A percentile compares a stretch with the other conserved stretches of the same genome.
Evolutionary conservation across 768 basidiomycete species (phyloP).

Genomic region (Suillus plorans): DNA sequence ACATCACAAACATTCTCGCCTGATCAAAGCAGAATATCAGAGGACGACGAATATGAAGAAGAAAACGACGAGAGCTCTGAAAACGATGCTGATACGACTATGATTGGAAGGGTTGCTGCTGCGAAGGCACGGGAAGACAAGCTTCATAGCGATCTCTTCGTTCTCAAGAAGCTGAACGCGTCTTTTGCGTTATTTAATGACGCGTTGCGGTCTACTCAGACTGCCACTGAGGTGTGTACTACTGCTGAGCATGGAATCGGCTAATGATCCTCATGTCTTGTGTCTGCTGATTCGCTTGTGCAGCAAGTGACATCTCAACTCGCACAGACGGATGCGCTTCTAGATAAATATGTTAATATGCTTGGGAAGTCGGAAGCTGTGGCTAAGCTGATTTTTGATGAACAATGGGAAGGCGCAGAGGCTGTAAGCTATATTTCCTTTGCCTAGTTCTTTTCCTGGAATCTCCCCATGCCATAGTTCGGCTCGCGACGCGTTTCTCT

Average conservation of each 20-base stretch:
- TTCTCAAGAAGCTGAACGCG: conserved; percentile 70
- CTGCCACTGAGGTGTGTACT: conserved; percentile 65
- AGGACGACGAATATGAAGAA: conserved; percentile 24
- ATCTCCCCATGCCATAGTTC: neutral
- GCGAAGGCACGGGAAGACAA: conserved; percentile 63
- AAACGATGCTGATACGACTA: conserved; percentile 16
- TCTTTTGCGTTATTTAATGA: conserved; percentile 69
- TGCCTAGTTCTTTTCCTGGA: neutral
- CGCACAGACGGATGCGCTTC: conserved; percentile 66
- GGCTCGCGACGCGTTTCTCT: neutral
- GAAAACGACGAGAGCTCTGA: conserved; percentile 10
- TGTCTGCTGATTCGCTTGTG: neutral
- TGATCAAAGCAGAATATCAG: conserved; percentile 26
- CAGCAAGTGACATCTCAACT: conserved; percentile 69
- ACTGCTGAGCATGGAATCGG: neutral
- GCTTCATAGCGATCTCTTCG: conserved; percentile 69
- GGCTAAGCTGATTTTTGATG: conserved; percentile 70
- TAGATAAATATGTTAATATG: conserved; percentile 74
- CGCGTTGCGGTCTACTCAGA: conserved; percentile 59
- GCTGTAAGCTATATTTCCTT: conserved; percentile 44
- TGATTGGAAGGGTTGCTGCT: conserved; percentile 23
- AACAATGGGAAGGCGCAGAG: conserved; percentile 74
- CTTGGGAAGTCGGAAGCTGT: conserved; percentile 69
- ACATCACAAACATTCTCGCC: conserved; percentile 14
- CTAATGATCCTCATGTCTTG: neutral